Conservation (phyloP, 1,284 basidiomycete species). For the Trichosporon asahii region DNA sequence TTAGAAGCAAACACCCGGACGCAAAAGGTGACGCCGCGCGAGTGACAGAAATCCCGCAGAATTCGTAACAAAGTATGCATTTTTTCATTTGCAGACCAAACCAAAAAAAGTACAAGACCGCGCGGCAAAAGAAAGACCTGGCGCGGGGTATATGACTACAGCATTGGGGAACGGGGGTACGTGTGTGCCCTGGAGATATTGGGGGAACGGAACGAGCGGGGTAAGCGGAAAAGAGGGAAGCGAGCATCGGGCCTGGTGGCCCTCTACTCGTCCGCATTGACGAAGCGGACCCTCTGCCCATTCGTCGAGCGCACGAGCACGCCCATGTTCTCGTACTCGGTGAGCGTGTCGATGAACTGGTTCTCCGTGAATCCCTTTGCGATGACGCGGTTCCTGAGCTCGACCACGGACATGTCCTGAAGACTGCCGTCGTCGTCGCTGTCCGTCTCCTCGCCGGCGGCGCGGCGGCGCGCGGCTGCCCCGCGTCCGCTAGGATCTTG, state of each 20-base stretch:
- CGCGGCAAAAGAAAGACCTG: neutral
- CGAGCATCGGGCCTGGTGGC: no score
- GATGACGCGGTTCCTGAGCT: constrained; percentile 76
- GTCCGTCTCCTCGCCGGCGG: constrained; percentile 57
- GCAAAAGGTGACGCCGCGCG: no score
- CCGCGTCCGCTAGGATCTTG: constrained; percentile 63
- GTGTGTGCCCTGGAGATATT: neutral
- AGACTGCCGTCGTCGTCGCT: constrained; percentile 66
- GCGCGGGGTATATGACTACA: constrained; percentile 3
- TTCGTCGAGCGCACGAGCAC: constrained; percentile 72
- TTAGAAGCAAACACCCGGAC: no score
- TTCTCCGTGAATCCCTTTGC: constrained; percentile 85
- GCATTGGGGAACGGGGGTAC: neutral
- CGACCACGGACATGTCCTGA: constrained; percentile 64
- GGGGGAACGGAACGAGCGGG: neutral
- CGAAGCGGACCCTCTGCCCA: constrained; percentile 64
- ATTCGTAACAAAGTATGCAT: constrained; percentile 7
- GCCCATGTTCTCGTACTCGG: constrained; percentile 75
- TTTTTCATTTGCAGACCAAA: neutral
- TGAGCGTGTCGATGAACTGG: constrained; percentile 77
- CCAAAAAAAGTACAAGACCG: neutral
- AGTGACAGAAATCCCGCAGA: neutral
- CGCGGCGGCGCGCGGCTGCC: constrained; percentile 42
- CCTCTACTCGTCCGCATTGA: constrained; percentile 39
- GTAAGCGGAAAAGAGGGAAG: no score